phyloP scores from a whole-genome alignment of 2,329 filamentous ascomycete genomes.

The Emergomyces pasteurianus region DNA sequence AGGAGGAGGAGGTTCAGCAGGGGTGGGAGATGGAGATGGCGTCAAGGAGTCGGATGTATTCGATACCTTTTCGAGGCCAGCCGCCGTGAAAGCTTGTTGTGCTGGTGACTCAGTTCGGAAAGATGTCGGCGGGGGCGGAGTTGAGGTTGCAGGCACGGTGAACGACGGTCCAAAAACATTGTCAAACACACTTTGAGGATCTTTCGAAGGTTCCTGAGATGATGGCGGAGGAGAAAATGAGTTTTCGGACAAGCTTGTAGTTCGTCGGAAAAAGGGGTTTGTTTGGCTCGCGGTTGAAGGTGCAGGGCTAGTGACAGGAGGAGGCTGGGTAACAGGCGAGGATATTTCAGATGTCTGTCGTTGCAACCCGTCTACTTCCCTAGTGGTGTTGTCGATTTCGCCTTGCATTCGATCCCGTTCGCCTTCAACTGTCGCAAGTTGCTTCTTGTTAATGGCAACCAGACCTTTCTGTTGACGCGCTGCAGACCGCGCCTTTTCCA shows the following conservation, averaged over 20 bases:
- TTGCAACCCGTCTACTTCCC: constrained; percentile 51
- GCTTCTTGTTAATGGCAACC: constrained; percentile 97
- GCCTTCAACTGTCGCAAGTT: constrained; percentile 75
- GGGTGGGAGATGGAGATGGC: constrained; percentile 52
- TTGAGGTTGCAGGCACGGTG: constrained; percentile 32
- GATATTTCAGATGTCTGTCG: constrained; percentile 18
- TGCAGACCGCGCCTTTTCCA: constrained; percentile 87
- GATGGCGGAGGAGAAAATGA: constrained; percentile 39
- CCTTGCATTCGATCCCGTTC: constrained; percentile 78
- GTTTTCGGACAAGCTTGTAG: constrained; percentile 38
- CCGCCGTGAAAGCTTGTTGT: constrained; percentile 22
- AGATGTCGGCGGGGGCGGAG: constrained; percentile 43
- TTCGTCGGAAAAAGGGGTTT: constrained; percentile 83
- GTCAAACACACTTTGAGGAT: constrained; percentile 62
- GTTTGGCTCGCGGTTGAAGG: constrained; percentile 54
- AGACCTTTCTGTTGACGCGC: constrained; percentile 91
- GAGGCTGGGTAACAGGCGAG: constrained; percentile 16
- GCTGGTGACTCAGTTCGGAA: constrained; percentile 44
- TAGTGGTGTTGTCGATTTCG: constrained; percentile 57
- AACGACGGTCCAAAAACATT: constrained; percentile 71
- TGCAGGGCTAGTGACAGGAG: constrained; percentile 53
- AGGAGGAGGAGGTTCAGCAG: constrained; percentile 41
- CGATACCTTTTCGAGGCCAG: constrained; percentile 31
- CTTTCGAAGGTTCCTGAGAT: constrained; percentile 20
- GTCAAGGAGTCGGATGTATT: constrained; percentile 41